Percentiles rank a stretch among this genome's conserved stretches.
Conservation (phyloP, 768 basidiomycete genomes). For the Pisolithus albus region DNA sequence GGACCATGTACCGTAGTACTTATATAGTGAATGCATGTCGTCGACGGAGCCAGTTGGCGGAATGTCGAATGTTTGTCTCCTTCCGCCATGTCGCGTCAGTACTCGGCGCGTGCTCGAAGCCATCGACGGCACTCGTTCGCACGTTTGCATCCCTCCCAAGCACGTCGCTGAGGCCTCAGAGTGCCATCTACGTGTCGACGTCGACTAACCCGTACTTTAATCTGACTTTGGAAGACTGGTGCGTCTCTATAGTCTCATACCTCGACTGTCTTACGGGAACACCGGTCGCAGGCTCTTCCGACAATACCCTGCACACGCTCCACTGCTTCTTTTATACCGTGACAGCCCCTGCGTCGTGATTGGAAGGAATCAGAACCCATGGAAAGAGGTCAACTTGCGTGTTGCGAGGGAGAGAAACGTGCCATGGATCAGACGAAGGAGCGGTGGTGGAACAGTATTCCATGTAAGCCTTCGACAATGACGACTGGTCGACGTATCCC, state of each 20-base stretch:
- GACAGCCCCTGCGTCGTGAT: conserved; percentile 88
- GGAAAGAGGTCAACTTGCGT: conserved; percentile 88
- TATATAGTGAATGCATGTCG: not conserved
- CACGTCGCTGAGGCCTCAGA: conserved; percentile 28
- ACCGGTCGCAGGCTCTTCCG: conserved; percentile 60
- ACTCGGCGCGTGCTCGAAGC: conserved; percentile 6
- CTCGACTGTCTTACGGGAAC: not conserved
- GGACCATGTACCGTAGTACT: conserved; percentile 2
- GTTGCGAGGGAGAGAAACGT: conserved; percentile 47
- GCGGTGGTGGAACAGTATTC: conserved; percentile 94
- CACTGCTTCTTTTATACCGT: conserved; percentile 81
- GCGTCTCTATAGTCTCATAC: conserved; percentile 15
- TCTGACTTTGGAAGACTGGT: conserved; percentile 89
- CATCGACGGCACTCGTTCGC: conserved; percentile 3
- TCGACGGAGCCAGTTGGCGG: not conserved
- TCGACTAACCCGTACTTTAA: conserved; percentile 86
- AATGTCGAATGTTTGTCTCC: not conserved
- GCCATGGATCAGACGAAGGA: conserved; percentile 77
- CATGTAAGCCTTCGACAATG: conserved; percentile 55
- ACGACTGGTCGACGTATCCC: too few species aligned
- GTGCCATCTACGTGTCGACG: conserved; percentile 64
- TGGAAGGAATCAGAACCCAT: conserved; percentile 95
- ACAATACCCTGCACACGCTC: conserved; percentile 55
- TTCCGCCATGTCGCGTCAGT: conserved; percentile 24
- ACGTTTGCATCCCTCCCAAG: conserved; percentile 8